Base-by-base conservation (phyloP, 164 flowering plant species). In the Echeveria elegans region DNA sequence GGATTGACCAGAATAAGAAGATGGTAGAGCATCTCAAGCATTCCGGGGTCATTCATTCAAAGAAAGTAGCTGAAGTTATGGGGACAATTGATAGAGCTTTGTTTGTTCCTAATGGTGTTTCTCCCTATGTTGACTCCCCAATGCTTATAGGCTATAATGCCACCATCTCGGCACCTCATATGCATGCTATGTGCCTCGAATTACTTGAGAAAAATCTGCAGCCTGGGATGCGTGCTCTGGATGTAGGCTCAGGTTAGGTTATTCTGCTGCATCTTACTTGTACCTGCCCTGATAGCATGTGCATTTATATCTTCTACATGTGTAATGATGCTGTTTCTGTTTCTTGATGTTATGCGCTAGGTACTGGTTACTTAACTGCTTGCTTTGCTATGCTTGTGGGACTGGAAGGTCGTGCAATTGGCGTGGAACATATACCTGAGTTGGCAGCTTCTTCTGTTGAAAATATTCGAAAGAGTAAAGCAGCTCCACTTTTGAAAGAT, bases 91-190 rank as follows among this genome's bases (percentile, higher is more conserved):
- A 94, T 52, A 82, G 99, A 73, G 95, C 85, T 60, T 71, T 84
- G 68, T 94, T 94, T 80, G 97, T 94, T 19, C 96, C 92, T 28
- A 72, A 72, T 36, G 94, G 88, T 14, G 72, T 69, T 64, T 78
- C 86, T 1, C 69, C 96, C 47, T 95, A 95, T 80, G 75, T 73
- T 32, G 97, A 95, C 66, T 86, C 80, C 67, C 99, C 97, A n/a
- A 79, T 87, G 90, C 76, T 75, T 1, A 91, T 94, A 66, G 99
- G 96, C 36, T 85, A 85, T 77, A 91, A 91, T 85, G 99, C 89
- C 71, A 95, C 99, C 29, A 95, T 95, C 41, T 95, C 99, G 68
- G 97, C 99, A 8, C 99, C 99, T 73, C 99, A 91, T 77, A 94
- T 94, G 97, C 99, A 94, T 74, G 97, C 88, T 18, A 89, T 77